A percentile compares a stretch with the other conserved stretches of the same genome.
Conservation (phyloP, 495 filamentous ascomycete genomes). For the Penicillium manginii region DNA sequence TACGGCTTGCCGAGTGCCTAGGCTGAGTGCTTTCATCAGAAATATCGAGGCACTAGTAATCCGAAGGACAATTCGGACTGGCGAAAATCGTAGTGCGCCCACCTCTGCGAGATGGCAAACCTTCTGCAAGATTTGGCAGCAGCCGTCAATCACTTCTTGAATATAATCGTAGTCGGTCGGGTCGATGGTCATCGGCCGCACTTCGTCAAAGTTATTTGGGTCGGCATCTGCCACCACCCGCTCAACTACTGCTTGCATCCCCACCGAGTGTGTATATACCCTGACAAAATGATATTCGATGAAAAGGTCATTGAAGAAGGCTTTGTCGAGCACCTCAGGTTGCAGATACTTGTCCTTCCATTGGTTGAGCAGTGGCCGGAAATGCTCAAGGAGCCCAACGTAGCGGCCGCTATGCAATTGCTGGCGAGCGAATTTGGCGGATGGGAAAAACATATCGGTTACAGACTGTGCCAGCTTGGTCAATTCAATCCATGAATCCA, state of each 20-base stretch:
- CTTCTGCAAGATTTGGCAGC: constrained; percentile 54
- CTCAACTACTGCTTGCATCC: constrained; percentile 59
- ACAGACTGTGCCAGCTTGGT: constrained; percentile 57
- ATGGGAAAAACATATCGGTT: constrained; percentile 58
- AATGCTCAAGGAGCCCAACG: constrained; percentile 55
- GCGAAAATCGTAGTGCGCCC: constrained; percentile 51
- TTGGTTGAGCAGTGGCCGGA: constrained; percentile 51
- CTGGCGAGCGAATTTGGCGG: constrained; percentile 53
- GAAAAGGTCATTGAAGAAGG: constrained; percentile 50
- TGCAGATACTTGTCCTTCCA: constrained; percentile 56
- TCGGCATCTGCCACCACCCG: constrained; percentile 46
- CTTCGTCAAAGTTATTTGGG: constrained; percentile 41
- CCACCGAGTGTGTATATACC: constrained; percentile 57
- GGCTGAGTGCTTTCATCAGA: constrained; percentile 56
- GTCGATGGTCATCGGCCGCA: constrained; percentile 54
- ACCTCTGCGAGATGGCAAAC: constrained; percentile 45
- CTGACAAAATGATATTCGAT: constrained; percentile 61
- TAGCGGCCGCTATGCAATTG: constrained; percentile 57
- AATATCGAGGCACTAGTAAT: constrained; percentile 57
- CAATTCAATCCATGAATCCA: constrained; percentile 57
- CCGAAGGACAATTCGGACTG: constrained; percentile 56
- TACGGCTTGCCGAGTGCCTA: constrained; percentile 52
- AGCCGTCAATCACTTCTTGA: constrained; percentile 58
- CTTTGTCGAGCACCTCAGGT: constrained; percentile 39
- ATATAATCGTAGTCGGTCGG: constrained; percentile 58